These are phyloP conservation scores for Fusarium nematophilum DNA, from an alignment of 2,329 filamentous ascomycete species.

Conservation along the genomic window DNA sequence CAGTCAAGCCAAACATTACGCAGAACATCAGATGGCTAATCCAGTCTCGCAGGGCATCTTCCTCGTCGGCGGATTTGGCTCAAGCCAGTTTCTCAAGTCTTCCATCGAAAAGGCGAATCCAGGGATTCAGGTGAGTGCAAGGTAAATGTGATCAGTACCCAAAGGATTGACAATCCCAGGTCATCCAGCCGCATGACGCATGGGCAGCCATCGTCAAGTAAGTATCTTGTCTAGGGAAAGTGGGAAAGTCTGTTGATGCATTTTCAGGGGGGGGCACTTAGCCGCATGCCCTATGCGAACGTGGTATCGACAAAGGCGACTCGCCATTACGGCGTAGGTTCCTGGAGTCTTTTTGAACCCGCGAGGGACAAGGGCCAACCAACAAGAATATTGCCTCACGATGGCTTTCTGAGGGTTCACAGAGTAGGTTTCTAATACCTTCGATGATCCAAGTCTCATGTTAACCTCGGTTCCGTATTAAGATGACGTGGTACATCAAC, in stretches of 20 bases:
- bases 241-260: background rate
- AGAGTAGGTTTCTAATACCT: background rate
- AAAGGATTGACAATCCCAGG: background rate
- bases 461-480: too few relatives aligned
- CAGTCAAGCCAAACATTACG: too few relatives aligned
- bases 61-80: conserved; percentile 53
- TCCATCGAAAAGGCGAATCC: conserved; percentile 37
- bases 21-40: too few relatives aligned
- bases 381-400: fast-evolving
- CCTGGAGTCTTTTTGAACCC: background rate
- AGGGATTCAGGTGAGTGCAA: conserved; percentile 31
- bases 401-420: background rate
- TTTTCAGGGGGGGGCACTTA: conserved; percentile 30
- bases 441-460: too few relatives aligned
- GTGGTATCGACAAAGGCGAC: conserved; percentile 10
- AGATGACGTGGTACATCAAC: conserved; percentile 34
- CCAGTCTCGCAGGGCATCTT: conserved; percentile 41
- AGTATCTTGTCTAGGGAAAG: background rate
- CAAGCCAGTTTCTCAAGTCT: conserved; percentile 50
- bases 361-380: conserved; percentile 10
- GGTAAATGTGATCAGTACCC: background rate
- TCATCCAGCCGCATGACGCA: conserved; percentile 45
- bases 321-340: conserved; percentile 16
- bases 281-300: conserved; percentile 20
- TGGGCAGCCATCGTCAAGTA: conserved; percentile 42